Percentiles rank a stretch among this genome's conserved stretches.
These are phyloP conservation scores for Plasmodium blacklocki DNA, from an alignment of 169 alveolate genomes.

Conservation along the genomic window DNA sequence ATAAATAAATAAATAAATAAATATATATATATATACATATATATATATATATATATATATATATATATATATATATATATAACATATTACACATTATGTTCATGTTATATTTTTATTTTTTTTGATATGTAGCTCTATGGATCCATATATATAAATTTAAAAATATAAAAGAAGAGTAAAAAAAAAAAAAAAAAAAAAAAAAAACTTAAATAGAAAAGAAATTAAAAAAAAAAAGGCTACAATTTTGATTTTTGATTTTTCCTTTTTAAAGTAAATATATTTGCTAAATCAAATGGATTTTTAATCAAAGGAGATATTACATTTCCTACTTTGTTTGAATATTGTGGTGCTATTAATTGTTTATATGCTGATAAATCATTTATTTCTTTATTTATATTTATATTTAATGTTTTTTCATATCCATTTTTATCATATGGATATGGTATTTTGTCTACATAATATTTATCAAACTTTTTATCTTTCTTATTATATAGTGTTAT, in stretches of 20 bases:
- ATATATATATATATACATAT: no score
- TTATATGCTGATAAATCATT: conserved; percentile 23
- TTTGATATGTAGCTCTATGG: no score
- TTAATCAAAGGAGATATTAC: conserved; percentile 27
- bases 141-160: no score
- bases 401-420: conserved; percentile 50
- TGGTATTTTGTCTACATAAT: conserved; percentile 53
- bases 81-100: no score
- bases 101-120: no score
- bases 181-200: no score
- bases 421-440: conserved; percentile 27
- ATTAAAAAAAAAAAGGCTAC: neutral
- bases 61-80: no score
- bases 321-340: conserved; percentile 43
- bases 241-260: conserved; percentile 25
- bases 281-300: conserved; percentile 50
- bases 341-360: conserved; percentile 31
- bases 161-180: no score
- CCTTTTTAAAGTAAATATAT: conserved; percentile 20
- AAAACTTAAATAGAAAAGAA: no score
- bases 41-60: no score
- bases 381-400: conserved; percentile 50
- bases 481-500: conserved; percentile 22
- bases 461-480: conserved; percentile 50
- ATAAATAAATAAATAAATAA: no score